A percentile compares a stretch with the other conserved stretches of the same genome.
Evolutionary conservation across 1,284 basidiomycete species (phyloP).

Genomic region (Cryptococcus sp.): DNA sequence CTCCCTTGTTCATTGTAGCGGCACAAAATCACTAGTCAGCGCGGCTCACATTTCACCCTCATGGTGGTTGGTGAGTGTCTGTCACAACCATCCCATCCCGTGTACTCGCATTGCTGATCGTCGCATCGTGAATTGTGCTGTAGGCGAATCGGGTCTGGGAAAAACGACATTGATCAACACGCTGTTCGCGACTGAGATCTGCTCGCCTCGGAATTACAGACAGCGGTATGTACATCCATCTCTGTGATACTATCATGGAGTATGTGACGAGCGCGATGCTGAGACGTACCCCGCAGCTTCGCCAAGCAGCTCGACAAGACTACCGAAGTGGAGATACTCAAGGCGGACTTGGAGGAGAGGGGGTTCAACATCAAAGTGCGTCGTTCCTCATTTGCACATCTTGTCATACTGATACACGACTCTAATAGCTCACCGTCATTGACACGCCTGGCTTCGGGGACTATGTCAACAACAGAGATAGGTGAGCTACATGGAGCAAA

Average conservation of each 20-base stretch:
- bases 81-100: no score
- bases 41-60: slow-evolving; percentile 95
- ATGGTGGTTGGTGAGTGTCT: slow-evolving; percentile 91
- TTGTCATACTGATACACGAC: background rate
- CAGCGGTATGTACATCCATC: slow-evolving; percentile 55
- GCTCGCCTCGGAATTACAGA: slow-evolving; percentile 84
- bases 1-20: slow-evolving; percentile 59
- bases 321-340: slow-evolving; percentile 95
- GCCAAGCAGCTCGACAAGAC: slow-evolving; percentile 98
- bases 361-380: slow-evolving; percentile 90
- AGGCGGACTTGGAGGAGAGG: slow-evolving; percentile 97
- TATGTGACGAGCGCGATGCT: background rate
- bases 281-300: slow-evolving; percentile 59
- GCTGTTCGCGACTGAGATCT: slow-evolving; percentile 96
- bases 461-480: slow-evolving; percentile 99
- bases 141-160: slow-evolving; percentile 91
- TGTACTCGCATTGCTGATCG: background rate
- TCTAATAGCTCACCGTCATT: slow-evolving; percentile 77
- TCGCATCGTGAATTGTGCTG: no score
- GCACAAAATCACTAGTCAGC: slow-evolving; percentile 96
- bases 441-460: slow-evolving; percentile 99
- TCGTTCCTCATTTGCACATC: background rate
- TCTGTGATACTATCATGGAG: background rate
- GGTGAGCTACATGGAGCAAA: slow-evolving; percentile 20
- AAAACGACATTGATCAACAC: slow-evolving; percentile 99